Percentiles rank a stretch among this genome's conserved stretches.
phyloP scores from a whole-genome alignment of 2,329 filamentous ascomycete genomes.

The Cadophora gregata region DNA sequence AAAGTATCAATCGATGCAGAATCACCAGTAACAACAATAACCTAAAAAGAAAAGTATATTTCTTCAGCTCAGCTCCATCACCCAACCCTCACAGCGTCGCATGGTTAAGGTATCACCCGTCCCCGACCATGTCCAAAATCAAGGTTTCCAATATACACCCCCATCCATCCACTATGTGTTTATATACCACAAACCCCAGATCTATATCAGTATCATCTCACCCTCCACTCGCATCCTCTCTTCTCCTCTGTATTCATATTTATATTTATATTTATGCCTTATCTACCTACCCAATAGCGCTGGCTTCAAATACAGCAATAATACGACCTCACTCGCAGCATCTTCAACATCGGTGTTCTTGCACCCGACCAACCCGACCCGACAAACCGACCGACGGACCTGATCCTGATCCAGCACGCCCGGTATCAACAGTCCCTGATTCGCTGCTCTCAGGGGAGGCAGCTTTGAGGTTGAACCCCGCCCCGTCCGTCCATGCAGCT shows the following conservation, averaged over 20 bases:
- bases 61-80: too few species aligned
- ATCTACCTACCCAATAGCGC: too few species aligned
- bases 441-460: too few species aligned
- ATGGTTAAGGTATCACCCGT: too few species aligned
- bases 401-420: background rate
- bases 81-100: too few species aligned
- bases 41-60: background rate
- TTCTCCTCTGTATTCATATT: background rate
- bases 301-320: too few species aligned
- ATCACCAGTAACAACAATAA: background rate
- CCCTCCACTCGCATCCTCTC: background rate
- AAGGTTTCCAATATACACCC: background rate
- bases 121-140: background rate
- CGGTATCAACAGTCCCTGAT: background rate
- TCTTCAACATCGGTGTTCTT: background rate
- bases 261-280: background rate
- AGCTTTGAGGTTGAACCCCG: too few species aligned
- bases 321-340: background rate
- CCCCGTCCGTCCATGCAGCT: too few species aligned
- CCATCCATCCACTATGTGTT: background rate
- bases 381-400: background rate
- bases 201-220: conserved; percentile 1
- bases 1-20: background rate
- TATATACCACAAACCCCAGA: conserved; percentile 2
- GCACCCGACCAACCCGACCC: too few species aligned